These are phyloP conservation scores for Naganishia liquefaciens DNA, from an alignment of 1,284 basidiomycete genomes.

Conservation along the genomic window DNA sequence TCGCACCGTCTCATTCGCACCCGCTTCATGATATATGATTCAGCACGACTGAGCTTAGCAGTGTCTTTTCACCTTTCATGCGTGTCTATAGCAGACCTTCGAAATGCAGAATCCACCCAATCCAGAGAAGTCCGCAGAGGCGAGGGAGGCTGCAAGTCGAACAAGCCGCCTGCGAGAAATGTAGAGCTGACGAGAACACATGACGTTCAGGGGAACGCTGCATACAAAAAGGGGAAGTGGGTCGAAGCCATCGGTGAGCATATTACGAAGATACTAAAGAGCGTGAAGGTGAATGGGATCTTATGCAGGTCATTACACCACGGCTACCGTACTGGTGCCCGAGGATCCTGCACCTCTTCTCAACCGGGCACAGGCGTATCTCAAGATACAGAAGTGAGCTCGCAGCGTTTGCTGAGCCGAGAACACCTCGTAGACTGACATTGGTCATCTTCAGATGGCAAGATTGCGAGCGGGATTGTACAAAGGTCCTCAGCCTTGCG, in stretches of 20 bases:
- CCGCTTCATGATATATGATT: background rate
- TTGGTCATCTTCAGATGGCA: slow-evolving; percentile 37
- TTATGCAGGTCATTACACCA: slow-evolving; percentile 45
- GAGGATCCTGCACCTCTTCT: slow-evolving; percentile 43
- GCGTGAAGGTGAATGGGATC: no score
- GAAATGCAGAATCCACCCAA: background rate
- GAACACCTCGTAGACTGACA: background rate
- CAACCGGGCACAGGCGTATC: slow-evolving; percentile 51
- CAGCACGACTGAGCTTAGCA: no score
- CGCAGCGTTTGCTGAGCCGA: background rate
- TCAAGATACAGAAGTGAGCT: slow-evolving; percentile 52
- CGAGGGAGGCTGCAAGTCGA: slow-evolving; percentile 21
- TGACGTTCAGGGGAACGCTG: slow-evolving; percentile 45
- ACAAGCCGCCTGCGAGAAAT: background rate
- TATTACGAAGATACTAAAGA: background rate
- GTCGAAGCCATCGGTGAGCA: slow-evolving; percentile 45
- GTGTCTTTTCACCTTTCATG: no score
- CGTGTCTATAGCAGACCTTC: no score
- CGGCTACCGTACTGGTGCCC: slow-evolving; percentile 43
- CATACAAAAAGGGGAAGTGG: slow-evolving; percentile 53
- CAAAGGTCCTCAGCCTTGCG: slow-evolving; percentile 39
- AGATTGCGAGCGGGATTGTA: slow-evolving; percentile 51
- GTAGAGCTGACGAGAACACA: background rate
- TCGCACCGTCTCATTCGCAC: background rate
- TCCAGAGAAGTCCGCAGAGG: slow-evolving; percentile 16